Percentiles rank a stretch among this genome's conserved stretches.
Conservation (phyloP, 1,284 basidiomycete species). For the Cryptococcus wingfieldii region DNA sequence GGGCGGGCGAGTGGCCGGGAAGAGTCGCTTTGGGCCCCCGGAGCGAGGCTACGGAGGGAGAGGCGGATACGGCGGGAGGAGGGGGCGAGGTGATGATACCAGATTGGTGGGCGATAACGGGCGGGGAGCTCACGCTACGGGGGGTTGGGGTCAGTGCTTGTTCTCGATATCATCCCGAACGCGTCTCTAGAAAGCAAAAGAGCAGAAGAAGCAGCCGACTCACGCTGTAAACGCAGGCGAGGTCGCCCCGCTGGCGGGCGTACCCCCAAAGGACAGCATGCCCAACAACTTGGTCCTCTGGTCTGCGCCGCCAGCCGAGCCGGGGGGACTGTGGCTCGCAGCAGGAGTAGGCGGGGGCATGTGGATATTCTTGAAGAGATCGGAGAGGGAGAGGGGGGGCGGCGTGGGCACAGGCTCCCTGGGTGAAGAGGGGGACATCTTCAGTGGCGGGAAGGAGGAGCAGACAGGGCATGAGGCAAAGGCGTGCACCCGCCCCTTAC, state of each 20-base stretch:
- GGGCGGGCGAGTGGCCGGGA: constrained; percentile 1
- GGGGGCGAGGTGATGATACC: background rate
- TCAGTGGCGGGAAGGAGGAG: too few species aligned
- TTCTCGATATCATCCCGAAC: background rate
- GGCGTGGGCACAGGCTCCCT: constrained; percentile 24
- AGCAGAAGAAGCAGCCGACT: too few species aligned
- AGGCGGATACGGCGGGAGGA: background rate
- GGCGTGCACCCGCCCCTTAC: too few species aligned
- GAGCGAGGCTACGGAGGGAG: background rate
- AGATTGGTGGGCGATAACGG: background rate
- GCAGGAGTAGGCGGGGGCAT: constrained; percentile 7
- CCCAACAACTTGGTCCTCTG: constrained; percentile 23
- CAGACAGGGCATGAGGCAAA: too few species aligned
- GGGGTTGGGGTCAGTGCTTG: background rate
- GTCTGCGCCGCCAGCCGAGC: background rate
- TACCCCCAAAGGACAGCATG: constrained; percentile 13
- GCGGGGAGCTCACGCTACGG: background rate
- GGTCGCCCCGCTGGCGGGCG: background rate
- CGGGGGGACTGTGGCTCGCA: too few species aligned
- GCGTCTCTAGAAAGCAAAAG: background rate
- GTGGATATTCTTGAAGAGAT: constrained; percentile 38
- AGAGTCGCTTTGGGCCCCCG: background rate
- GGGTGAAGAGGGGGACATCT: too few species aligned
- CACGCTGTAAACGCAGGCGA: background rate
- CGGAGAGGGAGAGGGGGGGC: constrained; percentile 28